Evolutionary conservation across 1,139 yeast species (phyloP).

Genomic region (Zygosaccharomyces pseudobailii): DNA sequence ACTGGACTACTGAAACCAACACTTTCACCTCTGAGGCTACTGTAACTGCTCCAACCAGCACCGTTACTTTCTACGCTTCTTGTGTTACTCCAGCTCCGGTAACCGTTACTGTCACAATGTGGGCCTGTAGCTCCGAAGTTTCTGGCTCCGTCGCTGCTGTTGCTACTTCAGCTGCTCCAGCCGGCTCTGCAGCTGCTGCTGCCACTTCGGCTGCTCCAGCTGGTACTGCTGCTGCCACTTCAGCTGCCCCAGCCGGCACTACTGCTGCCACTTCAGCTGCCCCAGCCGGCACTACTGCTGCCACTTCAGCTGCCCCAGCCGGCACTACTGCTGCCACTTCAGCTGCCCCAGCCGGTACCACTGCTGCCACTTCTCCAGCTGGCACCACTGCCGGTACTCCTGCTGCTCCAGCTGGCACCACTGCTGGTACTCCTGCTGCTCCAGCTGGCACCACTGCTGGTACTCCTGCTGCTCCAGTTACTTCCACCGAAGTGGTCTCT

Average conservation of each 20-base stretch:
- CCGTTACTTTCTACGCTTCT: neutral
- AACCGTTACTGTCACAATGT: constrained; percentile 1
- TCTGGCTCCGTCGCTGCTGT: neutral
- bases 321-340: neutral
- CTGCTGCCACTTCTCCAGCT: constrained; percentile 15
- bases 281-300: constrained; percentile 27
- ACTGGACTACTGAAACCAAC: constrained; percentile 1
- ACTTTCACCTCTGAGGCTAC: neutral
- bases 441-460: neutral
- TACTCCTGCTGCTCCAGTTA: neutral
- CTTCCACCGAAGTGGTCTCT: neutral
- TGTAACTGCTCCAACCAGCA: constrained; percentile 8
- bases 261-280: constrained; percentile 39
- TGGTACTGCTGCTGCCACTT: neutral
- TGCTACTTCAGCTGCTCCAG: neutral
- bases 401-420: neutral
- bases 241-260: constrained; percentile 30
- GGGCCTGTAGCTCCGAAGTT: constrained; percentile 25
- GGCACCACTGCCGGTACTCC: neutral
- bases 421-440: neutral
- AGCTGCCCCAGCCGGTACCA: neutral
- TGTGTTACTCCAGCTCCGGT: neutral
- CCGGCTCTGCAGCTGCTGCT: neutral
- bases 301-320: neutral
- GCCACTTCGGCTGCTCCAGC: too few species aligned